Conservation (phyloP, 192 early-diverging fungal genomes). For the Coemansia sp. region DNA sequence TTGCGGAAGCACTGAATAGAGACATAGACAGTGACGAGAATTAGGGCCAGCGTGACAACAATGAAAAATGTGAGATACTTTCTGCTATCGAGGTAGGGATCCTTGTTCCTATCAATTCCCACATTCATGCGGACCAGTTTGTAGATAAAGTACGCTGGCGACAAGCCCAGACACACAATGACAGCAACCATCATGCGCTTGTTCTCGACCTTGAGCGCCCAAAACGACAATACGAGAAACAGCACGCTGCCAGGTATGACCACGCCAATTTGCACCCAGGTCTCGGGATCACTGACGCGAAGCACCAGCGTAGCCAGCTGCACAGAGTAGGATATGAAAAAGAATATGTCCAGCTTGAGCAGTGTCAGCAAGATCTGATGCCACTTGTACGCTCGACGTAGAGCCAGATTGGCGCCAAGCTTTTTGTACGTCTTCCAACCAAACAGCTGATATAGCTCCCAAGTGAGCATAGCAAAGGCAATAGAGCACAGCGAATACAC, state of each 20-base stretch:
- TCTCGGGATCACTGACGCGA: slow-evolving; percentile 54
- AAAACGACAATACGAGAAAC: slow-evolving; percentile 53
- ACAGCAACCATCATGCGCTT: slow-evolving; percentile 49
- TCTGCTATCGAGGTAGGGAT: slow-evolving; percentile 54
- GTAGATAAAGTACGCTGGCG: slow-evolving; percentile 57
- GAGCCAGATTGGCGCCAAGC: slow-evolving; percentile 74
- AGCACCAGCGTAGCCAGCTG: slow-evolving; percentile 69
- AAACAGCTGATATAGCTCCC: slow-evolving; percentile 73
- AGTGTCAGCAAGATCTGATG: slow-evolving; percentile 80
- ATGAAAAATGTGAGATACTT: slow-evolving; percentile 57
- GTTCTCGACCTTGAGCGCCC: slow-evolving; percentile 54
- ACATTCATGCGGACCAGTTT: slow-evolving; percentile 57
- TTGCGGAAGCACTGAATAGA: slow-evolving; percentile 54
- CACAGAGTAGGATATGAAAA: slow-evolving; percentile 75
- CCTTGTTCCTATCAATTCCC: slow-evolving; percentile 43
- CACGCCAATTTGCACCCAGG: slow-evolving; percentile 57
- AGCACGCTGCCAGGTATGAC: slow-evolving; percentile 57
- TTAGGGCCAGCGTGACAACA: slow-evolving; percentile 49
- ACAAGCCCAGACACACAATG: slow-evolving; percentile 46
- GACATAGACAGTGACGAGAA: slow-evolving; percentile 52
- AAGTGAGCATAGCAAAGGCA: slow-evolving; percentile 52
- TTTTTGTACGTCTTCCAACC: slow-evolving; percentile 84
- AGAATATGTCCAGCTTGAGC: slow-evolving; percentile 79
- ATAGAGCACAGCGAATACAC: slow-evolving; percentile 52
- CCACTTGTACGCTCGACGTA: slow-evolving; percentile 74